A percentile compares a stretch with the other conserved stretches of the same genome.
Evolutionary conservation across 352 stramenopile genomes (phyloP).

Genomic region (Halophytophthora batemanensis): DNA sequence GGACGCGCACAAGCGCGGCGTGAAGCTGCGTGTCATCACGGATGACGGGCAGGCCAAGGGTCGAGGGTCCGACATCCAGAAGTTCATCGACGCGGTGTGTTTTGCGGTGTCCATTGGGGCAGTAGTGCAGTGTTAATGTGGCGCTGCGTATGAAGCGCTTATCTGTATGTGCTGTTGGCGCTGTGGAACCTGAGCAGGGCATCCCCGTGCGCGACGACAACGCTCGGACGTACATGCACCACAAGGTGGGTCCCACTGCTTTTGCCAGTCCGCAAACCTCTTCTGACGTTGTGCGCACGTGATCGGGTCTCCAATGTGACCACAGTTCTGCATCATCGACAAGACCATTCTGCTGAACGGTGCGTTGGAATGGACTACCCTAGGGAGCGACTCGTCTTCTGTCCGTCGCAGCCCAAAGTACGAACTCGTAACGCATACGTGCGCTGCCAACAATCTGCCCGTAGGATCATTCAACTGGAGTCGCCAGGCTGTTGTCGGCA

Average conservation of each 20-base stretch:
- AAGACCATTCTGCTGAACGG: slow-evolving; percentile 57
- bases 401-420: no score
- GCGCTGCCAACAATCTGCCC: not conserved
- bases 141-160: not conserved
- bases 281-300: not conserved
- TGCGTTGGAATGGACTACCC: no score
- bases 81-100: slow-evolving; percentile 65
- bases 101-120: no score
- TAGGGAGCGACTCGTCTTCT: no score
- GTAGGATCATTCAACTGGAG: slow-evolving; percentile 76
- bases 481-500: slow-evolving; percentile 59
- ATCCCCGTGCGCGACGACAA: slow-evolving; percentile 65
- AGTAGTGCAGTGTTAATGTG: no score
- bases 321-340: slow-evolving; percentile 71
- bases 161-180: not conserved
- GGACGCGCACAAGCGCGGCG: slow-evolving; percentile 44
- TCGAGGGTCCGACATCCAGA: slow-evolving; percentile 65
- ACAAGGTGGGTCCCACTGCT: slow-evolving; percentile 47
- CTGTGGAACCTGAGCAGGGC: slow-evolving; percentile 23
- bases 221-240: slow-evolving; percentile 60
- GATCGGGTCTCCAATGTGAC: slow-evolving; percentile 3
- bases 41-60: slow-evolving; percentile 60
- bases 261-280: not conserved
- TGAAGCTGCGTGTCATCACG: slow-evolving; percentile 60
- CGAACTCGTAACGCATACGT: not conserved